Evolutionary conservation across 225 moss, liverwort and hornwort species (phyloP).

Genomic region (Physcomitrellopsis africana): DNA sequence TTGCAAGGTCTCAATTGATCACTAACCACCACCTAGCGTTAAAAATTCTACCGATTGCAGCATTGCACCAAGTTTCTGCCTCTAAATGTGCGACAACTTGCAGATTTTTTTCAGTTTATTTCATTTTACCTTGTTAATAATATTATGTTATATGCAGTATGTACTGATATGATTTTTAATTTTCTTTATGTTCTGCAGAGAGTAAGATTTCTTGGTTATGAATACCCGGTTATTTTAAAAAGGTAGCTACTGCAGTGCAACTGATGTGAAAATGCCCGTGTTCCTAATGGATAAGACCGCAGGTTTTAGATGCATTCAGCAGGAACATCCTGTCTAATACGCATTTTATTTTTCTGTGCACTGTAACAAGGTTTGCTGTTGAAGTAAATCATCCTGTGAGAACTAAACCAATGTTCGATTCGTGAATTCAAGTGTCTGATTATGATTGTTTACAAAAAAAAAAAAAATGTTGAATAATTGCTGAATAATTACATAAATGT

Average conservation of each 20-base stretch:
- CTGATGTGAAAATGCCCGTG: constrained; percentile 23
- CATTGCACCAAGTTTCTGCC: not conserved
- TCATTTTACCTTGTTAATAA: not conserved
- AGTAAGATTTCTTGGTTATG: constrained; percentile 11
- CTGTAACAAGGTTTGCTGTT: too few relatives aligned
- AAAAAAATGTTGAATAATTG: too few relatives aligned
- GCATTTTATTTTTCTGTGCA: too few relatives aligned
- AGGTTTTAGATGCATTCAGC: too few relatives aligned
- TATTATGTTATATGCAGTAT: constrained; percentile 16
- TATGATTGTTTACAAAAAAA: too few relatives aligned
- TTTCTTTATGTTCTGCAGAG: constrained; percentile 19
- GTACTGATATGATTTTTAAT: not conserved
- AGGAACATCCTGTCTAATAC: too few relatives aligned
- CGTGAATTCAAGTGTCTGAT: too few relatives aligned
- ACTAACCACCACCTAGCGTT: not conserved
- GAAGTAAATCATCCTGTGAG: too few relatives aligned
- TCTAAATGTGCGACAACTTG: not conserved
- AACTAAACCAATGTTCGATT: too few relatives aligned
- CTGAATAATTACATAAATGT: too few relatives aligned
- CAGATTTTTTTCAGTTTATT: not conserved
- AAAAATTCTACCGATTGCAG: not conserved
- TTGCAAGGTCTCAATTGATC: not conserved
- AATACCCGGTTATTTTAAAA: constrained; percentile 12
- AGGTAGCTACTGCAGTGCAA: not conserved
- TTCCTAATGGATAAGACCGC: too few relatives aligned